phyloP scores from a whole-genome alignment of 2,329 filamentous ascomycete genomes.

The Fusarium sp. region DNA sequence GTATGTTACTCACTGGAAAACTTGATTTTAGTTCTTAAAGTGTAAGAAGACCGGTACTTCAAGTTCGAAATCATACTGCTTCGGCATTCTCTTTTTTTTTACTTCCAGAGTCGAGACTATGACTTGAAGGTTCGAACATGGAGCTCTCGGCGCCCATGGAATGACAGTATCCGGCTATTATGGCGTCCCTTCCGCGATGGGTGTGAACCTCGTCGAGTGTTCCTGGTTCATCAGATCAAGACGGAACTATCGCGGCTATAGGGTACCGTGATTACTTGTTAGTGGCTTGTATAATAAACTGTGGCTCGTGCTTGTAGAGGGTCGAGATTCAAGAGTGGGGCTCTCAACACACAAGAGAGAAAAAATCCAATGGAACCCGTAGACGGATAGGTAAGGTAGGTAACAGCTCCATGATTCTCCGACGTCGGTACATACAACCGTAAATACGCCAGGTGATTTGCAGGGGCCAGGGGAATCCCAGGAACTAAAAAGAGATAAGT shows the following conservation, averaged over 20 bases:
- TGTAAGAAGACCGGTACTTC: too few relatives aligned
- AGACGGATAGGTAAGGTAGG: neutral
- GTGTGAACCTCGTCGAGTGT: neutral
- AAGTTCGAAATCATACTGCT: neutral
- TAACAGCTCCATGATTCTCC: constrained; percentile 30
- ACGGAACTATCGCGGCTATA: constrained; percentile 1
- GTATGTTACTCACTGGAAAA: neutral
- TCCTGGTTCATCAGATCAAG: neutral
- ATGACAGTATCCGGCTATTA: neutral
- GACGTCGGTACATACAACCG: constrained; percentile 41
- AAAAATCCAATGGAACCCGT: neutral
- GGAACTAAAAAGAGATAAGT: constrained; percentile 33
- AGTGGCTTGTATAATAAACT: neutral
- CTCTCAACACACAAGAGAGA: neutral
- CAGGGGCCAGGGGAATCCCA: constrained; percentile 21
- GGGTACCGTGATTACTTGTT: neutral
- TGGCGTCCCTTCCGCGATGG: neutral
- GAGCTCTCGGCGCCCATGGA: neutral
- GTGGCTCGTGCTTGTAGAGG: constrained; percentile 7
- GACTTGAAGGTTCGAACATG: neutral
- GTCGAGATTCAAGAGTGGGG: neutral
- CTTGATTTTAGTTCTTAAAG: neutral
- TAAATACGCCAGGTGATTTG: constrained; percentile 24
- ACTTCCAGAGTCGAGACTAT: neutral
- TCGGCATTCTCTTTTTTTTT: neutral